phyloP scores from a whole-genome alignment of 345 rosid species.

The Rhizophora apiculata region DNA sequence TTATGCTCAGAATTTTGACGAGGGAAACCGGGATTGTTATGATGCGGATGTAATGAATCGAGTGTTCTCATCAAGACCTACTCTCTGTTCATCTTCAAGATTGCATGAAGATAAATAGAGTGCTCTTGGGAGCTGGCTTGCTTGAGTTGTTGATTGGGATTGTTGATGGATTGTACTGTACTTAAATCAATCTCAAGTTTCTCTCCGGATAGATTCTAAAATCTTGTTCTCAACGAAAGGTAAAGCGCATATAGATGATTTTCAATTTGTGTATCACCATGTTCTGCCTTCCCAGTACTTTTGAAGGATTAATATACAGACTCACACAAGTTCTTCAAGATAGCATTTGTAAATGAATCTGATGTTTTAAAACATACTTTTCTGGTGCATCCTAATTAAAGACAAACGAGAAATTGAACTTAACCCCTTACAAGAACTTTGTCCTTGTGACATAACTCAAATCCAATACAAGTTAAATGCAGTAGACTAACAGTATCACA shows the following conservation, averaged over 20 bases:
- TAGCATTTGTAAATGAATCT: background rate
- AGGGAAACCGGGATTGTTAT: constrained; percentile 32
- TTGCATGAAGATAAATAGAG: constrained; percentile 13
- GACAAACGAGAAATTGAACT: too few species aligned
- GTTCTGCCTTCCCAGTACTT: background rate
- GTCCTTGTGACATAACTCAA: too few species aligned
- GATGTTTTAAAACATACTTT: background rate
- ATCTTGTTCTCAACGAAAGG: too few species aligned
- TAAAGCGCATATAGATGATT: too few species aligned
- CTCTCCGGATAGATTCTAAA: background rate
- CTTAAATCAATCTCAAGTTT: background rate
- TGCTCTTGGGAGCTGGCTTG: background rate
- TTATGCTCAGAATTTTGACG: constrained; percentile 53
- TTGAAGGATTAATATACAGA: background rate
- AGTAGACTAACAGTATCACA: too few species aligned
- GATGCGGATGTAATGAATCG: constrained; percentile 17
- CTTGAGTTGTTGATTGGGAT: background rate
- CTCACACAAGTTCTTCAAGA: background rate
- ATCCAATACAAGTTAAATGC: too few species aligned
- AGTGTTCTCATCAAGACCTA: constrained; percentile 42
- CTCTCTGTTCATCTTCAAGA: constrained; percentile 25
- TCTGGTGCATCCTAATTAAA: too few species aligned
- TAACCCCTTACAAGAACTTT: too few species aligned
- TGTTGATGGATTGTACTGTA: background rate
- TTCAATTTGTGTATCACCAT: background rate